Base-by-base conservation (phyloP, 164 flowering plant genomes). In the Annona cherimola region DNA sequence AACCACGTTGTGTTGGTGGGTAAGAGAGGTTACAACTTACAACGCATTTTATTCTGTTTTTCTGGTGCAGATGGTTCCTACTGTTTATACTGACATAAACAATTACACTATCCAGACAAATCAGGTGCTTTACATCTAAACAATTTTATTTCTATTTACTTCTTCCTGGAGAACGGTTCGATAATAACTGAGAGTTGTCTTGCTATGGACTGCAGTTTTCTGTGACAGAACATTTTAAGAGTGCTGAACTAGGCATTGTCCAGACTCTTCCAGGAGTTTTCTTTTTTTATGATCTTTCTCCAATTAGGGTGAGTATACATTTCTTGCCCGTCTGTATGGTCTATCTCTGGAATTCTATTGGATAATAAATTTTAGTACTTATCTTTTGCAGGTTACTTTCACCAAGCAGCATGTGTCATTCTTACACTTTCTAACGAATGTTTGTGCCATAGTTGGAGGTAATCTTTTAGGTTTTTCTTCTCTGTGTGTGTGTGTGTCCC, bases 361-460 rank as follows among this genome's bases (percentile, higher is more conserved):
- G 57, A 26, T 26, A 26, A 26, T 26, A 26, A 26, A 26, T 26
- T 9, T 50, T 50, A 5, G 57, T 16, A 67, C 40, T 18, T 26
- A 26, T 26, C 11, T 19, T n/a, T 67, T 80, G 77, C 84, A 90
- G 95, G 95, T 90, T 64, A 84, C 84, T 16, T 84, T 80, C 68
- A 82, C 68, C 18, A 92, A 87, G 81, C 83, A 83, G 72, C 82
- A 83, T 67, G 76, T 71, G 5, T 76, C 92, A 26, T 83, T 90
- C 68, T 77, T 88, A 72, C 95, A 88, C 83, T 90, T 90, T 71
- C n/a, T 90, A 75, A 90, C 95, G 43, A 79, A 83, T 62, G 69
- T 90, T 6, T 88, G 90, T 74, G 95, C 95, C 26, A 85, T 90
- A 20, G 68, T 88, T 80, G 95, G 95, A 85, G 95, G 95, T 90